Percentiles rank a stretch among this genome's conserved stretches.
Evolutionary conservation across 2,329 filamentous ascomycete species (phyloP).

Genomic region (Nothophoma quercina): DNA sequence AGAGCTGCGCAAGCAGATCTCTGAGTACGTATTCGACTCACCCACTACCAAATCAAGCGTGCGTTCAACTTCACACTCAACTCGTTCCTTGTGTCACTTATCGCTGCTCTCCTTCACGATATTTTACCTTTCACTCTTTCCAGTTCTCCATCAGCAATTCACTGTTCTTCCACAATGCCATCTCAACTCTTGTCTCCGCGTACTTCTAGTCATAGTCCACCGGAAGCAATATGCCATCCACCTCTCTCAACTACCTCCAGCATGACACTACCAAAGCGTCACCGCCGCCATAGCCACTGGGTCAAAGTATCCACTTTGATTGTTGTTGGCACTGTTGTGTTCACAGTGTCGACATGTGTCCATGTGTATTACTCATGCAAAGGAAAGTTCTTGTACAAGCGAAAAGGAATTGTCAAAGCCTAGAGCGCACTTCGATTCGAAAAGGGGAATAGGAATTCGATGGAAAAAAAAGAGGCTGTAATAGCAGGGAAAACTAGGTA

Average conservation of each 20-base stretch:
- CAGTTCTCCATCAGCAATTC: no score
- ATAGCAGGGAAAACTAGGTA: constrained; percentile 1
- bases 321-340: background rate
- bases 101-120: no score
- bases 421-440: background rate
- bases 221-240: no score
- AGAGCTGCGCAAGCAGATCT: no score
- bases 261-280: background rate
- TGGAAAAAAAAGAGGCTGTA: background rate
- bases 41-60: no score
- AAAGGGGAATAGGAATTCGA: background rate
- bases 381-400: background rate
- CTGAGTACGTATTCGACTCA: no score
- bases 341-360: background rate
- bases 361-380: constrained; percentile 1
- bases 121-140: no score
- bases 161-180: no score
- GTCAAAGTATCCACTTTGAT: background rate
- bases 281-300: background rate
- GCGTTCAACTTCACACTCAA: no score
- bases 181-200: no score
- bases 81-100: no score
- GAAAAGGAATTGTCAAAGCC: background rate
- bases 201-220: no score
- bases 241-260: background rate